phyloP scores from a whole-genome alignment of 352 stramenopile species.

The Phytophthora sp. region DNA sequence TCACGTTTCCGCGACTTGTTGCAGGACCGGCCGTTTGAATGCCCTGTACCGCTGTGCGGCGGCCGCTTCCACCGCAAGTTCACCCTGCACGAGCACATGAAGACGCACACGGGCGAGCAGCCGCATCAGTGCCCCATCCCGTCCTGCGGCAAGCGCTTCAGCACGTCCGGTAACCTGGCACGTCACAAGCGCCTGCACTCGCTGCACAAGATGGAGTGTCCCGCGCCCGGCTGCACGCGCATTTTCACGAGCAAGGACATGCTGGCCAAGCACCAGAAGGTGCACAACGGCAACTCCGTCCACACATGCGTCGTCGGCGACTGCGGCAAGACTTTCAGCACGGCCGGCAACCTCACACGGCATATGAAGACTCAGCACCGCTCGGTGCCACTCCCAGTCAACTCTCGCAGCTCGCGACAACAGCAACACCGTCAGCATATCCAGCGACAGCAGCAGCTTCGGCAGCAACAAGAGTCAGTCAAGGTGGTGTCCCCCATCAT shows the following conservation, averaged over 20 bases:
- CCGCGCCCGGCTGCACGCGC: constrained; percentile 50
- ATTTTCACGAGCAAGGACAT: constrained; percentile 68
- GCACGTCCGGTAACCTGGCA: constrained; percentile 60
- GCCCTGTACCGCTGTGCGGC: constrained; percentile 40
- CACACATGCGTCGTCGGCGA: constrained; percentile 57
- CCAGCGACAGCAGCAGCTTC: constrained; percentile 6
- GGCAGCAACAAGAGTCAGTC: constrained; percentile 19
- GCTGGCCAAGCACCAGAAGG: constrained; percentile 61
- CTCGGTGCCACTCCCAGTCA: constrained; percentile 20
- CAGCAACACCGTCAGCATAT: constrained; percentile 21
- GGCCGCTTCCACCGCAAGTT: constrained; percentile 72
- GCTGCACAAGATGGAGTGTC: constrained; percentile 64
- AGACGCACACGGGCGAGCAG: constrained; percentile 81
- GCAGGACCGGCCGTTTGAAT: constrained; percentile 41
- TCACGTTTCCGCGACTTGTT: constrained; percentile 33
- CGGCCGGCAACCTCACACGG: constrained; percentile 61
- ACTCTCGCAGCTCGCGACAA: constrained; percentile 20
- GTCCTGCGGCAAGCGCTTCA: constrained; percentile 62
- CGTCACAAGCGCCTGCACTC: constrained; percentile 75
- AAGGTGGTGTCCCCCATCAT: constrained; percentile 23
- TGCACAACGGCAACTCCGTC: constrained; percentile 57
- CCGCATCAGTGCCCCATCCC: constrained; percentile 61
- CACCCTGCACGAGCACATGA: constrained; percentile 75
- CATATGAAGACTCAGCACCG: constrained; percentile 72
- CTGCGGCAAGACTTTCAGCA: constrained; percentile 71